Base-by-base conservation (phyloP, 179 eudicot species). In the Corrigiola litoralis region DNA sequence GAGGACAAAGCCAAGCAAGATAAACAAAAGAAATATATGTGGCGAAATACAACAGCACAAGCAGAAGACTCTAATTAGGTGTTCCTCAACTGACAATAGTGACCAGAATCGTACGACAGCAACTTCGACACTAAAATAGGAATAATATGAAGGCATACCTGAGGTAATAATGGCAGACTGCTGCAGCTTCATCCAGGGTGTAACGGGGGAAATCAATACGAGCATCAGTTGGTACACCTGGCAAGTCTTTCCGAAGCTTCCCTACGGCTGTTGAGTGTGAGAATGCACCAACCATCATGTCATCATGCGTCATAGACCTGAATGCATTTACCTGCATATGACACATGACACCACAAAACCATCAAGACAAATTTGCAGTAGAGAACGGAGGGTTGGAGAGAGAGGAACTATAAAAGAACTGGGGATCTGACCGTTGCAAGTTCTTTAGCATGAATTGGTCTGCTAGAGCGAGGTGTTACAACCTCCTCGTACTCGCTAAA, bases 251-350 rank as follows among this genome's bases (percentile, higher is more conserved):
- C 14, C 96, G 87, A 60, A 95, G 81, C 76, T 88, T 95, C 57
- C 99, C 99, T 29, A 95, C 99, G 23, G 92, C 87, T 34, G 99
- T 91, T 51, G 99, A 91, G 68, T 91, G 97, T 51, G 97, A 90
- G 81, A 90, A 94, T 61, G 97, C 96, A 67, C 97, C 99, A 38
- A 94, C 86, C 97, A 86, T 94, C 97, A 94, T 90, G 67, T 87
- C 84, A 54, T 90, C 67, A 61, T 88, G 89, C 74, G 77, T 81
- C 99, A 94, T 91, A 14, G 90, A 66, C 80, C 99, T 82, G 79
- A 86, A 95, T 29, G 95, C 97, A 73, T 91, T 91, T 46, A 95
- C 95, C 97, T 88, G 61, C 51, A 69, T 48, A 69, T 20, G 28
- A n/a, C 12, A 58, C 23, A 50, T 16, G 5, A 25, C 40, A 3